Evolutionary conservation across 106 monocot species (phyloP).

Genomic region (Acanthochlamys bracteata): DNA sequence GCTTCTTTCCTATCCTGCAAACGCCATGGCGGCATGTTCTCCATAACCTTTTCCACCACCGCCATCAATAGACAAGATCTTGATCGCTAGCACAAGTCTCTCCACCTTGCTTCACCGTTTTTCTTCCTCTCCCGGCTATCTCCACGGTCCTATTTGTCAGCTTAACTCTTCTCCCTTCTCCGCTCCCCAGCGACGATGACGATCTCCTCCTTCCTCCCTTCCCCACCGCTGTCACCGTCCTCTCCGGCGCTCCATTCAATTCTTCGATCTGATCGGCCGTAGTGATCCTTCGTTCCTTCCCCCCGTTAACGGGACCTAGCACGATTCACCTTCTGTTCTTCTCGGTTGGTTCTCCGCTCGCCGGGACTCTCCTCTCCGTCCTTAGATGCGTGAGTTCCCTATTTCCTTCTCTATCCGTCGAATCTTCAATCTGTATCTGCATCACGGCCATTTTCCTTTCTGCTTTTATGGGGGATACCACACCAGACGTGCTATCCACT

Average conservation of each 20-base stretch:
- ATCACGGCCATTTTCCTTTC: constrained; percentile 24
- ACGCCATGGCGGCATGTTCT: background rate
- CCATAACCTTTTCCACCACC: background rate
- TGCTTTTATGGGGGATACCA: too few relatives aligned
- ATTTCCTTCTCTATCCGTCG: constrained; percentile 31
- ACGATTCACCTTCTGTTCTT: too few relatives aligned
- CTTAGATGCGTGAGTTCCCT: constrained; percentile 60
- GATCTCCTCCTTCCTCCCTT: too few relatives aligned
- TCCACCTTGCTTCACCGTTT: background rate
- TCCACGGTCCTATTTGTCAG: background rate
- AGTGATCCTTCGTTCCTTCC: constrained; percentile 1
- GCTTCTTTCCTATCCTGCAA: too few relatives aligned
- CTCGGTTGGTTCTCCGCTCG: constrained; percentile 53
- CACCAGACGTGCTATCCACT: constrained; percentile 53
- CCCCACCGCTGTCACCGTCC: background rate
- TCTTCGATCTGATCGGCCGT: too few relatives aligned
- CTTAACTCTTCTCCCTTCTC: background rate
- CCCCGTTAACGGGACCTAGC: too few relatives aligned
- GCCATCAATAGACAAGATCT: background rate
- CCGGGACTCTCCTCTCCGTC: constrained; percentile 36
- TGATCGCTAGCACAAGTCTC: background rate
- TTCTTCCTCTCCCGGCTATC: background rate
- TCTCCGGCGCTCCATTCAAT: background rate
- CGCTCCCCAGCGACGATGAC: background rate
- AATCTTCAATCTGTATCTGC: background rate